phyloP scores from a whole-genome alignment of 2,329 filamentous ascomycete genomes.

The Chaetomium sp. region DNA sequence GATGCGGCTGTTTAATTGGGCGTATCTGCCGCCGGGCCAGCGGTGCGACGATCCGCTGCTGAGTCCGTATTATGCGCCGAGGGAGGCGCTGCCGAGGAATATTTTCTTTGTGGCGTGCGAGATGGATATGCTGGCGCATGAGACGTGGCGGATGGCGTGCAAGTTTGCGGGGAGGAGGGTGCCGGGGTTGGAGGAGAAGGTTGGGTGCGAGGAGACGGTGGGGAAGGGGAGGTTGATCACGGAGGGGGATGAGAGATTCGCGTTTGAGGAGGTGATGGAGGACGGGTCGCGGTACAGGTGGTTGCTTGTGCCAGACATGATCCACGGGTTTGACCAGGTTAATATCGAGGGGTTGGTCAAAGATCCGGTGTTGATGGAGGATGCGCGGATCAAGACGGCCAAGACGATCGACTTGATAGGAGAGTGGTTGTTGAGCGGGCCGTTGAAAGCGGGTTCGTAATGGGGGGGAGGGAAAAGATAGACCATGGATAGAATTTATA shows the following conservation, averaged over 20 bases:
- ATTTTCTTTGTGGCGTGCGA: conserved; percentile 50
- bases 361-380: conserved; percentile 34
- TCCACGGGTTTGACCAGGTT: conserved; percentile 40
- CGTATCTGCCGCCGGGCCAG: conserved; percentile 43
- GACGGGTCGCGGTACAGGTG: conserved; percentile 35
- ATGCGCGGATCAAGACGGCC: conserved; percentile 35
- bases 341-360: conserved; percentile 23
- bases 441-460: conserved; percentile 14
- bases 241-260: conserved; percentile 38
- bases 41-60: conserved; percentile 45
- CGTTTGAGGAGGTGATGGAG: conserved; percentile 34
- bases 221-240: conserved; percentile 33
- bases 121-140: conserved; percentile 50
- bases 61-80: conserved; percentile 42
- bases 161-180: conserved; percentile 40
- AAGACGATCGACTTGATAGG: conserved; percentile 36
- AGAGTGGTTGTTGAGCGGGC: conserved; percentile 35
- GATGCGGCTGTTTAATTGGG: conserved; percentile 45
- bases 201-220: conserved; percentile 36
- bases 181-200: conserved; percentile 35
- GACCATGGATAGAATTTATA: neutral
- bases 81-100: conserved; percentile 44
- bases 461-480: neutral
- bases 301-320: conserved; percentile 40
- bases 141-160: conserved; percentile 45